Conservation (phyloP, 148 eudicot genomes). For the Mesembryanthemum crystallinum region DNA sequence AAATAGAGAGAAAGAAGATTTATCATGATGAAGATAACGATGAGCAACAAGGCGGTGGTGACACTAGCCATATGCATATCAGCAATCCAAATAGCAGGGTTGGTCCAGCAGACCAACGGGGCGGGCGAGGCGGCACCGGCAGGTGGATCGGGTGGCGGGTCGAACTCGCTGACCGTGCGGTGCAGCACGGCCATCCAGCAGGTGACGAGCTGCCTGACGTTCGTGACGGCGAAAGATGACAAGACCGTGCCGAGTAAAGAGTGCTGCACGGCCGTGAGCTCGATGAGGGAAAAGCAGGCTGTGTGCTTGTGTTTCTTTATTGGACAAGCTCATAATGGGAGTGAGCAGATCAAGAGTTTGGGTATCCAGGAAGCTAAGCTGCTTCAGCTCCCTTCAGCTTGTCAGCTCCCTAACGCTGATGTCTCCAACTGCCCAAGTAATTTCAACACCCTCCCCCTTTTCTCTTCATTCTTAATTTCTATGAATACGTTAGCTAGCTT, state of each 20-base stretch:
- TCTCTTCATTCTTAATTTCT: not conserved
- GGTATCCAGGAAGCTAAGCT: constrained; percentile 60
- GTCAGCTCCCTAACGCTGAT: constrained; percentile 51
- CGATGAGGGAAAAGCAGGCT: constrained; percentile 45
- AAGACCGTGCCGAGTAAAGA: constrained; percentile 34
- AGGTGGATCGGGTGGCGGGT: too few species aligned
- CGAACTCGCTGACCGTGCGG: constrained; percentile 16
- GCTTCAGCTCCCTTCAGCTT: constrained; percentile 61
- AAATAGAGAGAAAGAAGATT: too few species aligned
- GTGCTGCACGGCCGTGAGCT: constrained; percentile 50
- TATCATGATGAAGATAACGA: too few species aligned
- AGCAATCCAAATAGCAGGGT: not conserved
- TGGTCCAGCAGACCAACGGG: not conserved
- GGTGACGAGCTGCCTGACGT: constrained; percentile 48
- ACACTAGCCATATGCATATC: not conserved
- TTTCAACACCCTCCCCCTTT: not conserved
- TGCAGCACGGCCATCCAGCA: constrained; percentile 38
- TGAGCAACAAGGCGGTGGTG: not conserved
- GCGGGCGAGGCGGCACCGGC: not conserved
- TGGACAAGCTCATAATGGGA: constrained; percentile 56
- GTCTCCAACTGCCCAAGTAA: constrained; percentile 65
- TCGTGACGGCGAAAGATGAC: constrained; percentile 41
- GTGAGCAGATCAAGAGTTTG: constrained; percentile 36
- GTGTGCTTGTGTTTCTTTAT: constrained; percentile 65
- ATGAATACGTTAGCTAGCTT: not conserved